Base-by-base conservation (phyloP, 495 filamentous ascomycete genomes). In the Amniculicola lignicola region DNA sequence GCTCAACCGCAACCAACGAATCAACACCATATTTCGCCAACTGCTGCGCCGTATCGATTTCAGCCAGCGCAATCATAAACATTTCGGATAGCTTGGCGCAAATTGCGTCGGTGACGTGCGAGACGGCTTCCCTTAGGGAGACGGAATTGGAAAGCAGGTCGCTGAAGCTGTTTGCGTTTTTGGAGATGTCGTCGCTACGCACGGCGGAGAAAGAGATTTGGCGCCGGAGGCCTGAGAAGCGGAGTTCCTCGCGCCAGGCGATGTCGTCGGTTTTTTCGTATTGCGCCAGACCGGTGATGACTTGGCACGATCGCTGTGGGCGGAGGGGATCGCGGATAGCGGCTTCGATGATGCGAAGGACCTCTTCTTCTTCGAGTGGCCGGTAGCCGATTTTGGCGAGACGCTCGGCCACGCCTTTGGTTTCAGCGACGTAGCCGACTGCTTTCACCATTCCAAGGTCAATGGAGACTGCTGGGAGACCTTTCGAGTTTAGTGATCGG, bases 371-470 rank as follows among this genome's bases (percentile, higher is more conserved):
- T 1, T 31, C 38, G 2, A 51, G 14, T 15, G n/a, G n/a, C 29
- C 22, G 28, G 21, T 40, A 40, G 4, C 11, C 35, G 22, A 21
- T 14, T 4, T n/a, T 33, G 22, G 15, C 38, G n/a, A 2, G 9
- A 6, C 6, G 37, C 37, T 40, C 43, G 22, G 15, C 38, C 4
- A 2, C 9, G 7, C 6, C 10, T 18, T 40, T 38, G 14, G 43
- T 42, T 10, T 54, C 55, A 14, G 57, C 57, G 33, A 61, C 35
- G 21, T 43, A 48, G 38, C 61, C 61, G 27, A 56, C 45, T 23
- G 55, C 51, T 15, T 51, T 41, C 14, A 64, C 39, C 35, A 44
- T 25, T 15, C 61, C 56, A 15, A 64, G 31, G 25, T 64, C 61
- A 37, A 64, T 29, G 6, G 56, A 43, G 22, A 24, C 25, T 7